A percentile compares a stretch with the other conserved stretches of the same genome.
Evolutionary conservation across 495 filamentous ascomycete species (phyloP).

Genomic region (Penicillium atrosanguineum): DNA sequence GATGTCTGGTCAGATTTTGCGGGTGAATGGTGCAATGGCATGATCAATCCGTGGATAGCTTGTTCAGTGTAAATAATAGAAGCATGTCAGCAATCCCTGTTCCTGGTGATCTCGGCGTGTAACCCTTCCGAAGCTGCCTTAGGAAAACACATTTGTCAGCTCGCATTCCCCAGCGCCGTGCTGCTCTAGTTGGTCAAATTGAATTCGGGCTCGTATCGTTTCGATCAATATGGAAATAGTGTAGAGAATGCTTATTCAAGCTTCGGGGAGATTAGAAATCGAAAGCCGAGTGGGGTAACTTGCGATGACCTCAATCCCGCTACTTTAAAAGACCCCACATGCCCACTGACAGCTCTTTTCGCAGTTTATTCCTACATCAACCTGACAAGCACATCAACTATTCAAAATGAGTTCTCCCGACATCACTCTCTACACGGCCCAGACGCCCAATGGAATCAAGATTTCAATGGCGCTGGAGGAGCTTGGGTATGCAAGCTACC

Average conservation of each 20-base stretch:
- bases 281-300: constrained; percentile 6
- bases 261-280: constrained; percentile 25
- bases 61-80: background rate
- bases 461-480: constrained; percentile 90
- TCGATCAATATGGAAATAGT: background rate
- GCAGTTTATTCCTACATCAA: background rate
- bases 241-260: constrained; percentile 2
- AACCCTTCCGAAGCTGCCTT: background rate
- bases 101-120: background rate
- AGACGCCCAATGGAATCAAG: constrained; percentile 64
- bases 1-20: constrained; percentile 65
- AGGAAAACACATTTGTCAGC: background rate
- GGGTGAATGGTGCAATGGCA: constrained; percentile 54
- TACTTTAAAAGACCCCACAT: constrained; percentile 2
- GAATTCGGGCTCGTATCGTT: background rate
- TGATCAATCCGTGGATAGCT: background rate
- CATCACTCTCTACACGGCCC: constrained; percentile 49
- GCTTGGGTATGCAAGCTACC: constrained; percentile 49
- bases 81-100: background rate
- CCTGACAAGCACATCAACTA: background rate
- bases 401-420: constrained; percentile 35
- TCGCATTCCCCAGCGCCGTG: background rate
- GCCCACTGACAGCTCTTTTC: background rate
- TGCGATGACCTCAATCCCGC: constrained; percentile 4
- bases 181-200: background rate